Evolutionary conservation across 129 eudicot species (phyloP).

Genomic region (Centaurea solstitialis): DNA sequence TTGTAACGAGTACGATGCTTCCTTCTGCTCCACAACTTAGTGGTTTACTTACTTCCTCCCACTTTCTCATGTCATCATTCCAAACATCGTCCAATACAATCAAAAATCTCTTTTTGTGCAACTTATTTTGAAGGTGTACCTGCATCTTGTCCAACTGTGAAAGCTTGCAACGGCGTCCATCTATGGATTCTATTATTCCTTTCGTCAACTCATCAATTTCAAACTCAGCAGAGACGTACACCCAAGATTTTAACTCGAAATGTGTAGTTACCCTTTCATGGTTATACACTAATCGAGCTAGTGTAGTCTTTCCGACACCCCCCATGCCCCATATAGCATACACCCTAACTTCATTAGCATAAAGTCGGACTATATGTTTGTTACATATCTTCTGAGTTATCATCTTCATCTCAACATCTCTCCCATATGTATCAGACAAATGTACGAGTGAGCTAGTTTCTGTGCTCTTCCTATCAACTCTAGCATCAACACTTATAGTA

Average conservation of each 20-base stretch:
- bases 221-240: constrained; percentile 11
- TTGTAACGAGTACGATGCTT: constrained; percentile 25
- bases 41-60: constrained; percentile 26
- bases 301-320: constrained; percentile 16
- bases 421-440: not conserved
- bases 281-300: constrained; percentile 12
- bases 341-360: too few species aligned
- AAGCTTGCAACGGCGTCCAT: not conserved
- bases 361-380: too few species aligned
- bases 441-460: constrained; percentile 11
- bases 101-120: constrained; percentile 25
- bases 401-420: constrained; percentile 1
- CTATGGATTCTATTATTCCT: not conserved
- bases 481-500: not conserved
- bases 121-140: not conserved
- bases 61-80: constrained; percentile 28
- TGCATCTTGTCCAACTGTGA: constrained; percentile 9
- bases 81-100: constrained; percentile 41
- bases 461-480: not conserved
- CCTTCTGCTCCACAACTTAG: constrained; percentile 30
- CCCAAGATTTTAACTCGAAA: constrained; percentile 9
- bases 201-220: not conserved
- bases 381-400: too few species aligned
- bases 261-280: not conserved
- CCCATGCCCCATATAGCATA: too few species aligned